Conservation (phyloP, 192 early-diverging fungal genomes). For the Entomortierella beljakovae region DNA sequence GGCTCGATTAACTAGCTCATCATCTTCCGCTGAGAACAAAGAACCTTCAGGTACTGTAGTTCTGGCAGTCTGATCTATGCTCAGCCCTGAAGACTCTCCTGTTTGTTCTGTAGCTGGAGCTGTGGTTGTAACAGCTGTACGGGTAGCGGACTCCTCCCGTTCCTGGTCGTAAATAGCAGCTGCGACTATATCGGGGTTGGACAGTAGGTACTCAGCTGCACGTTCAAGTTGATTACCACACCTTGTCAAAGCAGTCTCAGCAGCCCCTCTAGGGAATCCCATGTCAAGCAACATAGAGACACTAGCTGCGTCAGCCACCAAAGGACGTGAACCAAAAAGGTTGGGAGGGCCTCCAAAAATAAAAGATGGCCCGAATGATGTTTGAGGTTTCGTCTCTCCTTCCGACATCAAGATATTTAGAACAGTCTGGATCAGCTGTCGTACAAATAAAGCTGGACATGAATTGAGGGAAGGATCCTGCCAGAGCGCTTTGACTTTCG, state of each 20-base stretch:
- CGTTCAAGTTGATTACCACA: conserved; percentile 79
- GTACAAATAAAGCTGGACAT: conserved; percentile 65
- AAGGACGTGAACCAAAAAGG: conserved; percentile 54
- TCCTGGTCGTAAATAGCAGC: conserved; percentile 50
- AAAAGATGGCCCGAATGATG: conserved; percentile 30
- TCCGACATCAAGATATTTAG: conserved; percentile 78
- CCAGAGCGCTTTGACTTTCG: conserved; percentile 71
- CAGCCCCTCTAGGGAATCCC: conserved; percentile 85
- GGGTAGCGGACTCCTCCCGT: conserved; percentile 23
- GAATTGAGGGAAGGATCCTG: conserved; percentile 63
- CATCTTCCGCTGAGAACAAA: not conserved
- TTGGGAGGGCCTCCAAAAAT: conserved; percentile 19
- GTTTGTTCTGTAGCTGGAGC: not conserved
- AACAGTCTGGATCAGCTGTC: conserved; percentile 70
- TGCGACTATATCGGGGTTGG: conserved; percentile 68
- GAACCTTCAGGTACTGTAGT: too few species aligned
- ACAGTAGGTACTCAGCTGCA: conserved; percentile 90
- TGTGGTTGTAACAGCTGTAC: not conserved
- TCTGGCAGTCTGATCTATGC: not conserved
- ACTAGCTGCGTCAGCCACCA: conserved; percentile 71
- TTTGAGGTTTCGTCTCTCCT: conserved; percentile 67
- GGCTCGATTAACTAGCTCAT: not conserved
- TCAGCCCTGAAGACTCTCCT: not conserved
- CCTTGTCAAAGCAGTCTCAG: conserved; percentile 82
- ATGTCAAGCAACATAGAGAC: conserved; percentile 83